Evolutionary conservation across 768 basidiomycete genomes (phyloP), one percentile per base, ranked within the genome.

Genomic region (Termitomyces titanicus): DNA sequence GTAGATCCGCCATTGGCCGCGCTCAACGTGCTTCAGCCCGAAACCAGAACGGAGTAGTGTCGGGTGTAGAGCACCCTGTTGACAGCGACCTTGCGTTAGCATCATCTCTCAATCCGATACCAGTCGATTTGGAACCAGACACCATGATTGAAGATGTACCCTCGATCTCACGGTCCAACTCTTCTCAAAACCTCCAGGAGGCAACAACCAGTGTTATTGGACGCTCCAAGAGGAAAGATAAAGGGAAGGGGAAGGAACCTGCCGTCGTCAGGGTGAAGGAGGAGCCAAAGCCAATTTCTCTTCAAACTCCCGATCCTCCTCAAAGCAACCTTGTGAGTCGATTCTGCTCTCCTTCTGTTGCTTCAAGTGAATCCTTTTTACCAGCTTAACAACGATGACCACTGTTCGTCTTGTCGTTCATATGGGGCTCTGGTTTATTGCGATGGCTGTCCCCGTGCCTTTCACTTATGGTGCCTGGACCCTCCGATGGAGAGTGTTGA

Each of bases 391-490:
- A 92, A 92, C 69, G 85, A 92, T 67, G 90, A 93, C 66, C 88
- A 92, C 64, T 93, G 90, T 66, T 92, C 89, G 58, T 82, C 90
- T 17, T 93, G 90, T 68, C 85, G 86, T 63, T 91, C 87, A 24
- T 74, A 74, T 61, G 96, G 96, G 46, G 83, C 89, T 42, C 79
- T 98, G 57, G 83, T 99, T 18, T 98, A 97, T 69, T 99, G 97
- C 70, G 97, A 98, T 70, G 94, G 95, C 18, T 99, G 97, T 68
- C 92, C 96, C 34, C 77, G 89, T 60, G 93, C 94, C 7, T 99
- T 97, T 70, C 97, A 99, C 72, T 85, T 98, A 57, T 87, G 89
- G 82, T 99, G 97, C 70, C 80, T 99, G 61, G 90, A 99, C 70
- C 97, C 97, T 51, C 97, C 97, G 20, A 82, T 98, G 77, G 91